phyloP scores from a whole-genome alignment of 345 rosid genomes.

The Eucalyptus curtisii region DNA sequence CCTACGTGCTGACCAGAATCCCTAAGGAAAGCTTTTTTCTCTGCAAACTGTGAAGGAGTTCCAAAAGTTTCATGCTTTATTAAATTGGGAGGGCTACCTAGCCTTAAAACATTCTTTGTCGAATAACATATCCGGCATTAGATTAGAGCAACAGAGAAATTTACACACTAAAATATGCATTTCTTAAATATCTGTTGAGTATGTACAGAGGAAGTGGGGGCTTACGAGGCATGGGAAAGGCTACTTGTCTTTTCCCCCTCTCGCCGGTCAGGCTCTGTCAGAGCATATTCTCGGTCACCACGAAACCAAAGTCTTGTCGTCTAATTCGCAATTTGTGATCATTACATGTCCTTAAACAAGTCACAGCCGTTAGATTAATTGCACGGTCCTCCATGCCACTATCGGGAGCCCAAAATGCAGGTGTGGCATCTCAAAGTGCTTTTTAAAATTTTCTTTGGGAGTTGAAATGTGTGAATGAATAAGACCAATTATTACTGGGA shows the following conservation, averaged over 20 bases:
- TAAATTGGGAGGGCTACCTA: background rate
- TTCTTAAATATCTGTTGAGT: background rate
- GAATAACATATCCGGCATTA: background rate
- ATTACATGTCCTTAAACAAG: background rate
- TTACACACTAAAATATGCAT: background rate
- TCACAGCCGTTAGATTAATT: background rate
- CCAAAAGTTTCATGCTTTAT: background rate
- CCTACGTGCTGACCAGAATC: background rate
- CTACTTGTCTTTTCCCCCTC: background rate
- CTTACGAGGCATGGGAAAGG: slow-evolving; percentile 3
- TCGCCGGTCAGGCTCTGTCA: slow-evolving; percentile 11
- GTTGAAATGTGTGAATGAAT: background rate
- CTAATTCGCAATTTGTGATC: background rate
- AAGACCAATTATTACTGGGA: background rate
- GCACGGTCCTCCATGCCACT: background rate
- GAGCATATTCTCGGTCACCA: slow-evolving; percentile 18
- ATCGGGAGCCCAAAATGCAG: background rate
- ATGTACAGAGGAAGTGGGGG: slow-evolving; percentile 6
- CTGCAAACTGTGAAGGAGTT: background rate
- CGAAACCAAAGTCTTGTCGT: background rate
- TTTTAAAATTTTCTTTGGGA: background rate
- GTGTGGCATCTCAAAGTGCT: background rate
- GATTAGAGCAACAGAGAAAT: background rate
- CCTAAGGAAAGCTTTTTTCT: background rate
- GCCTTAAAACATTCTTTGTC: background rate